Evolutionary conservation across 257 asterid species (phyloP), one percentile per base, ranked within the genome.

Genomic region (Solanum neorickii): DNA sequence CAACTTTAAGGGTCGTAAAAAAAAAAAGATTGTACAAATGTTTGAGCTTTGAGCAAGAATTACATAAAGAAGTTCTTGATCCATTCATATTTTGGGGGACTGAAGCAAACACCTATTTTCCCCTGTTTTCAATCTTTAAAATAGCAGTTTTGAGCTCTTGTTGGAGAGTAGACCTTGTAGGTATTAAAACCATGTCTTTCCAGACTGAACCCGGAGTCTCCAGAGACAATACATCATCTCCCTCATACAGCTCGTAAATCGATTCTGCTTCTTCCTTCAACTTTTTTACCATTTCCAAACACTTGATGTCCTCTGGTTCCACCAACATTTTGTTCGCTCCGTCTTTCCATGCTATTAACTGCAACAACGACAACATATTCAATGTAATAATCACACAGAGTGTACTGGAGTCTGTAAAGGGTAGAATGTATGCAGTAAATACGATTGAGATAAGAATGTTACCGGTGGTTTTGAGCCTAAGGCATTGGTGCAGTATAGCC

Each of bases 291-390:
- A 90, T 80, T 18, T 87, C 90, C 88, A 97, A 89, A 56, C 94
- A 93, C n/a, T 91, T 91, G 91, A 95, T 92, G 12, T 93, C 96
- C 5, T 92, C 94, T 1, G 91, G 94, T 66, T 95, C 98, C 11
- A 97, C 93, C 37, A 95, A 85, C 49, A 97, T 83, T 1, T 92
- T 95, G 94, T 93, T 90, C 29, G 89, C 93, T 86, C 96, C 97
- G 86, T 93, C 98, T 90, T 96, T 97, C 99, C 99, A 95, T 74
- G 97, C 99, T 85, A 95, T 97, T 92, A 97, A 86, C 99, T 97
- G 91, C 89, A 86, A 56, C n/a, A 56, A 56, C 65, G 65, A 56
- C 12, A 9, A 59, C 25, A 59, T 62, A 62, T 62, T 15, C 31
- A 62, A 11, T 62, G 14, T 62, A 62, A 62, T 62, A 62, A 62